Conservation (phyloP, 805 yeast species). For the Kazachstania viticola region DNA sequence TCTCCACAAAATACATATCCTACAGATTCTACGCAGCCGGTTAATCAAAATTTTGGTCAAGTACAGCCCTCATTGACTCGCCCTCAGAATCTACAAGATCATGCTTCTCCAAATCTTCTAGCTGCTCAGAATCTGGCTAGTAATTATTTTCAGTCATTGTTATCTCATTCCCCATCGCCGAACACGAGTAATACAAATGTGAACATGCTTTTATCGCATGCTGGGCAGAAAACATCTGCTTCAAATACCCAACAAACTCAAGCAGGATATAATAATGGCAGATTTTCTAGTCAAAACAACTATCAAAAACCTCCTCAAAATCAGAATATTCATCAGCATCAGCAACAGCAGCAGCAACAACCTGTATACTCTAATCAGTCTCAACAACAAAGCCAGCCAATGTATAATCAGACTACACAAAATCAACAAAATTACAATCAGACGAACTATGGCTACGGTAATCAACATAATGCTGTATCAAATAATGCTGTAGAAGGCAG, state of each 20-base stretch:
- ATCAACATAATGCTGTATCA: too few species aligned
- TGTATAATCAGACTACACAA: neutral
- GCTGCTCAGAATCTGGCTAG: slow-evolving; percentile 16
- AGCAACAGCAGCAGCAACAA: slow-evolving; percentile 1
- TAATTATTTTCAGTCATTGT: slow-evolving; percentile 20
- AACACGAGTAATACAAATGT: slow-evolving; percentile 10
- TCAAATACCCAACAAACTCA: too few species aligned
- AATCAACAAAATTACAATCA: neutral
- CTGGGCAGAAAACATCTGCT: too few species aligned
- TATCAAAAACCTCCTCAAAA: too few species aligned
- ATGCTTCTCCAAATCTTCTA: slow-evolving; percentile 10
- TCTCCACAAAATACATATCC: slow-evolving; percentile 2
- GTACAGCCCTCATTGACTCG: neutral
- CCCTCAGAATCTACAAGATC: neutral
- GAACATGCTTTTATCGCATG: neutral
- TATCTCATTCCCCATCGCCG: slow-evolving; percentile 19
- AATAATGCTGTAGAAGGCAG: too few species aligned
- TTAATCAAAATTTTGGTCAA: neutral
- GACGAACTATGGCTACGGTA: slow-evolving; percentile 1
- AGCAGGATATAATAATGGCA: too few species aligned
- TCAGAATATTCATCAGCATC: neutral
- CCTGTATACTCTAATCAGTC: neutral
- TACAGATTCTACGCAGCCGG: neutral
- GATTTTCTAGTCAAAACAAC: too few species aligned
- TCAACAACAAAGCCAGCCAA: slow-evolving; percentile 1